Conservation (phyloP, 495 filamentous ascomycete species). For the Terfezia boudieri region DNA sequence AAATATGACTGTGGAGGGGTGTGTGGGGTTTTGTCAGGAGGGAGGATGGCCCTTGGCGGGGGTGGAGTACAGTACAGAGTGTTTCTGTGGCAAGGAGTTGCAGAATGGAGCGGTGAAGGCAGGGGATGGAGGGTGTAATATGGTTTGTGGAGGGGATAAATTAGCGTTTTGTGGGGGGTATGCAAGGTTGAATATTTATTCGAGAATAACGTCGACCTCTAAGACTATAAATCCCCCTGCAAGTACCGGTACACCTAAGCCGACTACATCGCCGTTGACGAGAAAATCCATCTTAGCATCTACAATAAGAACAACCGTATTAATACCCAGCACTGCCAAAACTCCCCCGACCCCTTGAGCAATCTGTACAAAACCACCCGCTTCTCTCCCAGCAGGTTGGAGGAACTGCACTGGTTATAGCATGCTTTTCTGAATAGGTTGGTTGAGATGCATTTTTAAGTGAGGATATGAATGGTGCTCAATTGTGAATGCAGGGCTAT, state of each 20-base stretch:
- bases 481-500: no score
- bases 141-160: no score
- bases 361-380: no score
- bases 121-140: neutral
- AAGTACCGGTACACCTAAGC: neutral
- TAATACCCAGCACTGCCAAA: no score
- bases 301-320: no score
- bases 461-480: no score
- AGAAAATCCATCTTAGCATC: neutral
- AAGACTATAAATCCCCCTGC: neutral
- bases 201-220: neutral
- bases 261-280: neutral
- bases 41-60: slow-evolving; percentile 7
- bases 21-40: slow-evolving; percentile 8
- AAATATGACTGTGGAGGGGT: slow-evolving; percentile 6
- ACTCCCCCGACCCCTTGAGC: no score
- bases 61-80: slow-evolving; percentile 15
- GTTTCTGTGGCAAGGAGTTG: slow-evolving; percentile 21
- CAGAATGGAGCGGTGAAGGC: slow-evolving; percentile 13
- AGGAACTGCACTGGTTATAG: no score
- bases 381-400: no score
- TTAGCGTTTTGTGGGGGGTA: no score
- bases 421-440: no score
- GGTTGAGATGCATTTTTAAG: no score
- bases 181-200: neutral